Base-by-base conservation (phyloP, 176 grass and related monocot species). In the Ensete ventricosum region DNA sequence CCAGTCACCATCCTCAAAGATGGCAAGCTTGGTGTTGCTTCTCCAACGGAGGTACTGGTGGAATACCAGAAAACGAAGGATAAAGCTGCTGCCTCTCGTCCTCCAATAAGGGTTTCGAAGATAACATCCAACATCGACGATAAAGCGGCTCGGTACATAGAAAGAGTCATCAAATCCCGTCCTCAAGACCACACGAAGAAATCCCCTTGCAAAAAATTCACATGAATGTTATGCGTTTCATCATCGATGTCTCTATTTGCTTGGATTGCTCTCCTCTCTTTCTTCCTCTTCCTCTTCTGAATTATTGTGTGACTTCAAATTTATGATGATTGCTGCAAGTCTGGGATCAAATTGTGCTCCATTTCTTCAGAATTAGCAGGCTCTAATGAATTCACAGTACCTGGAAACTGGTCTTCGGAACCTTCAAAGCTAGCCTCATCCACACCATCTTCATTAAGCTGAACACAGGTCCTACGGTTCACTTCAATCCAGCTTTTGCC, bases 401-500 rank as follows among this genome's bases (percentile, higher is more conserved):
- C 1, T 16, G 71, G 26, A 16, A 55, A 54, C 14, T 26, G 11
- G 4, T 75, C 26, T 62, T 74, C 26, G 65, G 23, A 52, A 14
- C 64, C 66, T 76, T 82, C 24, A 72, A n/a, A 53, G 25, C 75
- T 52, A 27, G 67, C 64, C 70, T 55, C 11, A 25, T 2, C 27
- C 68, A 81, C 57, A 57, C 78, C 76, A 71, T 43, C 54, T 64
- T 51, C 34, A 6, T 17, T 68, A 50, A 75, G 53, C 69, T 74
- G 69, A 10, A 52, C 23, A 24, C 22, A 19, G 75, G 69, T 75
- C 17, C 71, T 81, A 67, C 64, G 82, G 65, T 92, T 84, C 20
- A 49, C 79, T 82, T 86, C 80, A 79, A 88, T 82, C 72, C 85
- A 97, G 81, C 90, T 97, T 63, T 68, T 90, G 27, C 85, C 87